Conservation (phyloP, 192 early-diverging fungal genomes). For the Spizellomyces punctatus region DNA sequence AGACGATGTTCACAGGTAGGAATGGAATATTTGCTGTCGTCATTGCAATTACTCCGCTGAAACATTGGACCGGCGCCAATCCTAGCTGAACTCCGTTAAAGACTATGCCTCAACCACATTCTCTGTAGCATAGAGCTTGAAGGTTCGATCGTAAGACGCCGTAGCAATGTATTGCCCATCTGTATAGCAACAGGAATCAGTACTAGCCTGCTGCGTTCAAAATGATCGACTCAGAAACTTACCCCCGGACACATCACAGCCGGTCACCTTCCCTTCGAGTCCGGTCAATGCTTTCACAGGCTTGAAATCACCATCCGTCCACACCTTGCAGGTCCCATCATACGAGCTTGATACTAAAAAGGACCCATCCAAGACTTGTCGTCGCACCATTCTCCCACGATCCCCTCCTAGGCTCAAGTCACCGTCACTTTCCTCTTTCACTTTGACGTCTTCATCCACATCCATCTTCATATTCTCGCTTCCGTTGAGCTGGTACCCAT, state of each 20-base stretch:
- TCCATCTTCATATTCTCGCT: constrained; percentile 42
- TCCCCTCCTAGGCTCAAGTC: constrained; percentile 13
- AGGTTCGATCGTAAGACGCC: constrained; percentile 88
- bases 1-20: too few species aligned
- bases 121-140: constrained; percentile 74
- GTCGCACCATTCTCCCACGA: constrained; percentile 34
- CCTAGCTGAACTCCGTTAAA: too few species aligned
- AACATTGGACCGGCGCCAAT: too few species aligned
- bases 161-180: constrained; percentile 87
- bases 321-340: constrained; percentile 91
- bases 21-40: too few species aligned
- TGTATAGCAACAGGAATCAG: constrained; percentile 10
- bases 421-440: constrained; percentile 10
- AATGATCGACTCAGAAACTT: background rate
- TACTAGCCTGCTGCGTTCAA: background rate
- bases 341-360: constrained; percentile 82
- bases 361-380: constrained; percentile 61
- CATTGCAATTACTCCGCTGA: too few species aligned
- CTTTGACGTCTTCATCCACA: constrained; percentile 19
- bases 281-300: constrained; percentile 85
- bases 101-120: too few species aligned
- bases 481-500: background rate
- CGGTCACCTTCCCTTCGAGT: constrained; percentile 88
- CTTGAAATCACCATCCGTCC: constrained; percentile 93
- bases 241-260: constrained; percentile 75